These are phyloP conservation scores for Kazachstania viticola DNA, from an alignment of 805 yeast species.

Conservation along the genomic window DNA sequence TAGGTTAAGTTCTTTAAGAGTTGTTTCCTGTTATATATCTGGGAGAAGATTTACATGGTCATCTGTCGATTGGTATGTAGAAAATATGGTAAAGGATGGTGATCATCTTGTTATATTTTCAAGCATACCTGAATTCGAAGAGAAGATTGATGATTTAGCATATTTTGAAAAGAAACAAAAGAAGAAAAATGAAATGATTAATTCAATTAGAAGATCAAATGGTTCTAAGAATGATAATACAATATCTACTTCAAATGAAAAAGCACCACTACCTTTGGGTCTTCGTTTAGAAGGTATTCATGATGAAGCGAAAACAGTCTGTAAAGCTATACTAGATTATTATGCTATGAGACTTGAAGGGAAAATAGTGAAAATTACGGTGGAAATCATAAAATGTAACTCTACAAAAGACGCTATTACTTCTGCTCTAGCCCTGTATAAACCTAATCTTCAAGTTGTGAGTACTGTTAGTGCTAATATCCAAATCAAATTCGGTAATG, in stretches of 20 bases:
- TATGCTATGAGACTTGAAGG: conserved; percentile 15
- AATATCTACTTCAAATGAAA: neutral
- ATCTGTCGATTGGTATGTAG: conserved; percentile 57
- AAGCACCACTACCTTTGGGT: conserved; percentile 6
- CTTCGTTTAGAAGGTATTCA: conserved; percentile 16
- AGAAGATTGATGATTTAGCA: conserved; percentile 6
- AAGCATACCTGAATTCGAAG: conserved; percentile 31
- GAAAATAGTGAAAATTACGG: conserved; percentile 22
- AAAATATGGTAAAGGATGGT: conserved; percentile 44
- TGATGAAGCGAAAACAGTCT: conserved; percentile 15
- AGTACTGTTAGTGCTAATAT: conserved; percentile 27
- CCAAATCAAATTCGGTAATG: conserved; percentile 27
- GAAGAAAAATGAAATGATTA: conserved; percentile 2
- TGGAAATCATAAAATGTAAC: conserved; percentile 21
- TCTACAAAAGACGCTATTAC: conserved; percentile 16
- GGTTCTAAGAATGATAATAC: neutral
- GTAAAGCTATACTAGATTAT: conserved; percentile 16
- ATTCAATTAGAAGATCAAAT: neutral
- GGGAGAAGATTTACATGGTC: conserved; percentile 70
- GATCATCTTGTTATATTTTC: conserved; percentile 53
- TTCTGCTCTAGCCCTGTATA: conserved; percentile 16
- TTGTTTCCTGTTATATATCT: conserved; percentile 47
- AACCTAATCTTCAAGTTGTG: conserved; percentile 22
- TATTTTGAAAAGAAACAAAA: conserved; percentile 6
- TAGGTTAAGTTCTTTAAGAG: conserved; percentile 24